Evolutionary conservation across 192 early-diverging fungal genomes (phyloP).

Genomic region (Coemansia sp.): DNA sequence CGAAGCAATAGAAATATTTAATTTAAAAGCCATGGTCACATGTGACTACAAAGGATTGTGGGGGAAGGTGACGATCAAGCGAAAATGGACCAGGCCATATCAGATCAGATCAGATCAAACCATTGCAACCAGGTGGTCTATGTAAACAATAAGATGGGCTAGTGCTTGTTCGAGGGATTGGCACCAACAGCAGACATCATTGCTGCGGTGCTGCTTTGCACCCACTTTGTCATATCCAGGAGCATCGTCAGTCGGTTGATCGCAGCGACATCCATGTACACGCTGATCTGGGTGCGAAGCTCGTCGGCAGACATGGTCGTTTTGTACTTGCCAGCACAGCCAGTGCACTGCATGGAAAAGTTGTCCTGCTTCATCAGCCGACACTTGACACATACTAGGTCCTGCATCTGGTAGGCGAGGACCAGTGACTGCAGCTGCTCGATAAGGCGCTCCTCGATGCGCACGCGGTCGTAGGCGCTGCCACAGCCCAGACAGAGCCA

Average conservation of each 20-base stretch:
- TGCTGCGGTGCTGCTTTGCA: not conserved
- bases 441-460: conserved; percentile 82
- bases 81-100: not conserved
- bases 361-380: conserved; percentile 77
- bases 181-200: not conserved
- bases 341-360: conserved; percentile 64
- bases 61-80: not conserved
- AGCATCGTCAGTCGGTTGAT: conserved; percentile 39
- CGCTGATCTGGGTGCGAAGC: conserved; percentile 24
- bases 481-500: conserved; percentile 81
- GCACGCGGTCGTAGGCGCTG: conserved; percentile 70
- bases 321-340: conserved; percentile 66
- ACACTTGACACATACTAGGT: conserved; percentile 79
- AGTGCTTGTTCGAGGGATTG: not conserved
- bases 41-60: not conserved
- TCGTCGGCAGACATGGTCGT: conserved; percentile 6
- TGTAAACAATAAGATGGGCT: too few relatives aligned
- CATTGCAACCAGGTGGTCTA: too few relatives aligned
- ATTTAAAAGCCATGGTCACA: not conserved
- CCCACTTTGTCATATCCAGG: conserved; percentile 33
- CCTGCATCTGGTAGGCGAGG: conserved; percentile 84
- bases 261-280: conserved; percentile 36
- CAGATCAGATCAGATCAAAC: not conserved
- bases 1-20: not conserved
- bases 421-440: conserved; percentile 65